phyloP scores from a whole-genome alignment of 371 early-diverging fungal species.

The Saksenaea vasiformis region DNA sequence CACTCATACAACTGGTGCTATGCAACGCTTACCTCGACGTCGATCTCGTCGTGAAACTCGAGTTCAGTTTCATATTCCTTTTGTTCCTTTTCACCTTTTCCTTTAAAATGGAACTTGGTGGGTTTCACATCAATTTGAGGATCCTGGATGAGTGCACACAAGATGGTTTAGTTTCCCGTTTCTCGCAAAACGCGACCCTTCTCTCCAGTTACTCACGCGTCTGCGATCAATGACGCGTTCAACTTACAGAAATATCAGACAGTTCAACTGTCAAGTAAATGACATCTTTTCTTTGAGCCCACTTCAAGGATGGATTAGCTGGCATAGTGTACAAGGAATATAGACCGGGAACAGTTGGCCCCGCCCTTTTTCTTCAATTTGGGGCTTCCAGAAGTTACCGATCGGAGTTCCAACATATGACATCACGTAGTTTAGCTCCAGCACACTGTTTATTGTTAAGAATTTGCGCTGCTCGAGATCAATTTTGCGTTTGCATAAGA shows the following conservation, averaged over 20 bases:
- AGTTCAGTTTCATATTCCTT: constrained; percentile 76
- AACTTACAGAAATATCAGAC: constrained; percentile 65
- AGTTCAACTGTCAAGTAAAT: constrained; percentile 88
- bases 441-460: too few relatives aligned
- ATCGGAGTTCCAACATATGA: too few relatives aligned
- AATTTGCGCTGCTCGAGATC: too few relatives aligned
- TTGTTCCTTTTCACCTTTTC: constrained; percentile 62
- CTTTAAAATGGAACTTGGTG: constrained; percentile 66
- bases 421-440: too few relatives aligned
- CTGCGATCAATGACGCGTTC: not conserved
- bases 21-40: constrained; percentile 62
- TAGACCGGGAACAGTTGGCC: not conserved
- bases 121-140: constrained; percentile 60
- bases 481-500: too few relatives aligned
- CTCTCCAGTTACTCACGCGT: not conserved
- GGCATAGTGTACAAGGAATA: constrained; percentile 28
- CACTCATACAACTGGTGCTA: not conserved
- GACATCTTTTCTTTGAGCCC: constrained; percentile 89
- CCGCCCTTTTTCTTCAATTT: not conserved
- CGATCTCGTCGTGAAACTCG: constrained; percentile 73
- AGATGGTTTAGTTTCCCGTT: not conserved
- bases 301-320: constrained; percentile 77
- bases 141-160: constrained; percentile 14
- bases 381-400: not conserved
- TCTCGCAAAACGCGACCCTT: not conserved